Evolutionary conservation across 2,329 filamentous ascomycete species (phyloP), one percentile per base, ranked within the genome.

Genomic region (Graphilbum sp.): DNA sequence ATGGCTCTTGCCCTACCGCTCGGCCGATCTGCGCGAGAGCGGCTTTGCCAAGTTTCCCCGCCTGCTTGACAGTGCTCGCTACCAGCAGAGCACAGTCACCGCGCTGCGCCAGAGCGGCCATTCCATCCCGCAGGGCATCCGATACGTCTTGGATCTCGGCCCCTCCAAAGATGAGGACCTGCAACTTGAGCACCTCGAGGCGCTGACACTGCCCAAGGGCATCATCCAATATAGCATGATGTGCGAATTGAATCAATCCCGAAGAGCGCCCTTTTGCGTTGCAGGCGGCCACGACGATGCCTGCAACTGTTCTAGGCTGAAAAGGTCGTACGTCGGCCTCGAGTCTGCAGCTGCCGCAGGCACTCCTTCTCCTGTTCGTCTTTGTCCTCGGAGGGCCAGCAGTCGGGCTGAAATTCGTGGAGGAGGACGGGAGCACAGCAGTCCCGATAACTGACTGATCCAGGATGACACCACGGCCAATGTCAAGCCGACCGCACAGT

Each of bases 211-310:
- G 15, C 44, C 46, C 30, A 41, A 38, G 21, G 46, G 46, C 27
- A 37, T 48, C 16, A 35, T 46, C 12, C 47, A 38, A 9, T 49
- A 45, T 41, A 41, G 36, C 34, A 27, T 35, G 18, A 34, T 44
- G 40, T 29, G 35, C 19, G 19, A 29, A 5, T 13, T 35, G 33
- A 15, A 24, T 3, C 1, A 6, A 4, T 16, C 2, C 5, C 11
- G 11, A 2, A 27, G 32, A 3, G 37, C 31, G 15, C 40, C 44
- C 6, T 18, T 30, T 11, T 46, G 43, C 33, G 45, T 55, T 15
- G 57, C 59, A n/a, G 45, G 38, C n/a, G 60, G 60, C 10, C 60
- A 63, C 35, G 60, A 63, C 39, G 60, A 63, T 36, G 45, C 59
- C 31, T 63, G 60, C 39, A 24, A 24, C 21, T 24, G 21, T 24